A percentile compares a stretch with the other conserved stretches of the same genome.
These are phyloP conservation scores for Edaphochlamys debaryana DNA, from an alignment of 139 green algal genomes.

Conservation along the genomic window DNA sequence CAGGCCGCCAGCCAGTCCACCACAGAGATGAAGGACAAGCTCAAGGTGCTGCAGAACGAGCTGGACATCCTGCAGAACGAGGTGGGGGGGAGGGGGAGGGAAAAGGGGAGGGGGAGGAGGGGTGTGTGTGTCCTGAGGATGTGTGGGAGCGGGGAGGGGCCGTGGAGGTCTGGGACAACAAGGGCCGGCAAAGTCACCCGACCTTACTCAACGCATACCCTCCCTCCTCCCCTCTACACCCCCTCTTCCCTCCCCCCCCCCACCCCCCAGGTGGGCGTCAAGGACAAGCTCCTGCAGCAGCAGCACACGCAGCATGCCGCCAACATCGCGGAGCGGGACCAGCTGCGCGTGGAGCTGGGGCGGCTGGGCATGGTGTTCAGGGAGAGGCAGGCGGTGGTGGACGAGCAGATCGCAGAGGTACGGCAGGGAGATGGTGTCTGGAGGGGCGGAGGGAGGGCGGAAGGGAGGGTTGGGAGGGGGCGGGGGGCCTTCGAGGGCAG, in stretches of 20 bases:
- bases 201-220: too few relatives aligned
- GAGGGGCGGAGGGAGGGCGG: too few relatives aligned
- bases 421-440: too few relatives aligned
- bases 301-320: conserved; percentile 54
- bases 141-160: not conserved
- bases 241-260: not conserved
- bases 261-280: conserved; percentile 50
- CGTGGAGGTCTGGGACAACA: too few relatives aligned
- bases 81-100: too few relatives aligned
- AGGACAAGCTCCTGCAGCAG: conserved; percentile 73
- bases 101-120: too few relatives aligned
- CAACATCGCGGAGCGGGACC: conserved; percentile 65
- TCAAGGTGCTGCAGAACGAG: conserved; percentile 82
- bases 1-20: conserved; percentile 71
- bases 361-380: conserved; percentile 64
- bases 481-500: too few relatives aligned
- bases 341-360: conserved; percentile 74
- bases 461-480: too few relatives aligned
- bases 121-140: not conserved
- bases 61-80: conserved; percentile 76
- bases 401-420: conserved; percentile 80
- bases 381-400: conserved; percentile 69
- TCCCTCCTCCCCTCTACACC: too few relatives aligned
- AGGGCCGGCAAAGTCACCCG: too few relatives aligned
- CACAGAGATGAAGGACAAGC: conserved; percentile 85